phyloP scores from a whole-genome alignment of 805 yeast species.

The Candida mattraensis region DNA sequence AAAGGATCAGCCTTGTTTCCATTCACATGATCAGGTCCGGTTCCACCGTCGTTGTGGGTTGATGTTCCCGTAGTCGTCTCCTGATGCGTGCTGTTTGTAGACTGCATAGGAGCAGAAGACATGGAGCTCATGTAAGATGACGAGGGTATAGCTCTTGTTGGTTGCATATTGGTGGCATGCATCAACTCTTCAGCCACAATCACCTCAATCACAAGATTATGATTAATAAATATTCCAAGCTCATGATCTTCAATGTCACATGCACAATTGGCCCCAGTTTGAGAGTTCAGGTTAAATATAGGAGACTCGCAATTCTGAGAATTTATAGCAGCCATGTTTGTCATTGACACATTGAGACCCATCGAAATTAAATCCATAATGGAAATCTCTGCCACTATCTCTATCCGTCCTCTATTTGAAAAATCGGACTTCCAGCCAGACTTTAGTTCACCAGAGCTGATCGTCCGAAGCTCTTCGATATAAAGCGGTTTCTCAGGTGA shows the following conservation, averaged over 20 bases:
- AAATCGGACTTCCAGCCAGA: slow-evolving; percentile 97
- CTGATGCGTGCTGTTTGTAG: no score
- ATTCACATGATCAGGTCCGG: slow-evolving; percentile 31
- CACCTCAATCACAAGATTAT: slow-evolving; percentile 77
- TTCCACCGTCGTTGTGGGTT: slow-evolving; percentile 26
- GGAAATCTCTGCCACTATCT: slow-evolving; percentile 69
- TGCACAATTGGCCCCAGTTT: slow-evolving; percentile 50
- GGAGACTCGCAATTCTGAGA: slow-evolving; percentile 35
- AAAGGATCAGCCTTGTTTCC: slow-evolving; percentile 31
- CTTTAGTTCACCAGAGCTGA: slow-evolving; percentile 78
- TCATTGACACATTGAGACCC: slow-evolving; percentile 36
- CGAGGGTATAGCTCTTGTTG: slow-evolving; percentile 18
- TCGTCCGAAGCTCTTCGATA: slow-evolving; percentile 70
- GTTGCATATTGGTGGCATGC: slow-evolving; percentile 33
- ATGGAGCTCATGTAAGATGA: slow-evolving; percentile 14
- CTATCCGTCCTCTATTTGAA: slow-evolving; percentile 73
- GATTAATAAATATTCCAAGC: slow-evolving; percentile 74
- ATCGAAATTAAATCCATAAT: slow-evolving; percentile 58
- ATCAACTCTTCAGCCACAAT: slow-evolving; percentile 91
- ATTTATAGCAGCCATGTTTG: slow-evolving; percentile 30
- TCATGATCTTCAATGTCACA: slow-evolving; percentile 84
- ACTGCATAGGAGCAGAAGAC: slow-evolving; percentile 8
- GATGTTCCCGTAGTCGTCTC: slow-evolving; percentile 7
- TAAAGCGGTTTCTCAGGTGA: slow-evolving; percentile 37
- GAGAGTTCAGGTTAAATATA: slow-evolving; percentile 27